These are phyloP conservation scores for Bacidia rubella DNA, from an alignment of 495 filamentous ascomycete genomes.

Conservation along the genomic window DNA sequence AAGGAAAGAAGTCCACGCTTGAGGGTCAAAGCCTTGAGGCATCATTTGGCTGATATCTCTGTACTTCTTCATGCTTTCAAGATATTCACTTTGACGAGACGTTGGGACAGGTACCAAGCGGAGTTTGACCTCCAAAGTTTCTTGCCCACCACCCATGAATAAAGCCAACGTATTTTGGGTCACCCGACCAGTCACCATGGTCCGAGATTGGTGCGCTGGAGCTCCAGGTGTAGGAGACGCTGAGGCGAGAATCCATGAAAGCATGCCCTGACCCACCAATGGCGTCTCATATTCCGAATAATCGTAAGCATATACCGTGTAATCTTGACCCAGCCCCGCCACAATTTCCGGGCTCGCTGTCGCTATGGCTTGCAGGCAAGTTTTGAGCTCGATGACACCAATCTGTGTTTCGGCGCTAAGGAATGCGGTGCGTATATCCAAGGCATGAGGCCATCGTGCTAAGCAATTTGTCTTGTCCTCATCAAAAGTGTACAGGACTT, in stretches of 20 bases:
- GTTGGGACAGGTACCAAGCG: slow-evolving; percentile 73
- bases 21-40: slow-evolving; percentile 52
- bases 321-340: slow-evolving; percentile 72
- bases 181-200: slow-evolving; percentile 82
- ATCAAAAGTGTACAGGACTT: slow-evolving; percentile 95
- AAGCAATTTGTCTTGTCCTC: slow-evolving; percentile 82
- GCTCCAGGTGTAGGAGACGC: slow-evolving; percentile 40
- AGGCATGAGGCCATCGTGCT: slow-evolving; percentile 70
- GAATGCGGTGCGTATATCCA: slow-evolving; percentile 65
- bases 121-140: slow-evolving; percentile 89
- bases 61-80: slow-evolving; percentile 49
- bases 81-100: slow-evolving; percentile 54
- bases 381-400: slow-evolving; percentile 80
- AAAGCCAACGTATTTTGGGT: slow-evolving; percentile 71
- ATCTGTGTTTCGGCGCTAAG: slow-evolving; percentile 68
- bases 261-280: slow-evolving; percentile 88
- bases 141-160: slow-evolving; percentile 69
- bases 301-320: slow-evolving; percentile 91
- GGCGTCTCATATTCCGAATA: slow-evolving; percentile 90
- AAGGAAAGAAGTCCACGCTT: slow-evolving; percentile 51
- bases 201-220: slow-evolving; percentile 45
- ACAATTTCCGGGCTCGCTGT: slow-evolving; percentile 80
- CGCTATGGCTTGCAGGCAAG: slow-evolving; percentile 78
- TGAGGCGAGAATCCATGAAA: slow-evolving; percentile 70
- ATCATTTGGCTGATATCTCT: slow-evolving; percentile 45